Evolutionary conservation across 2,329 filamentous ascomycete species (phyloP), one percentile per base, ranked within the genome.

Genomic region (Corynespora cassiicola): DNA sequence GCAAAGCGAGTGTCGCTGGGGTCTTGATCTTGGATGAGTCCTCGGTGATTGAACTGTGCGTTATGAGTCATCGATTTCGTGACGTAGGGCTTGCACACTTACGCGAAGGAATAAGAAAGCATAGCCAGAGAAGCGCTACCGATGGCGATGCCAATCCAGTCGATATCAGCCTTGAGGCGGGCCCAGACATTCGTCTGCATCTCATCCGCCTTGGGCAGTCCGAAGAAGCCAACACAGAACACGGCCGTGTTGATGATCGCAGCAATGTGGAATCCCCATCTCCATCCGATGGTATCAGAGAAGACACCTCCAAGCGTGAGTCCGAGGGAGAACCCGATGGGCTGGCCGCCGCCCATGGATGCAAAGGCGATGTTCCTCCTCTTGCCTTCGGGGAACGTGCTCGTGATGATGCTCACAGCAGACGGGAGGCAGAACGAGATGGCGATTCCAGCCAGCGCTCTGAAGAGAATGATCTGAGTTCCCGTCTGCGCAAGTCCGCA

Each of bases 31-130:
- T 68, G 0, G 63, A 49, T 2, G 69, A 57, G 31, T 68, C 61
- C 7, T 66, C 66, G 17, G 72, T 74, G 8, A 77, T 56, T 10
- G 53, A 47, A 20, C 56, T 61, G 14, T n/a, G 10, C 21, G 39
- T 40, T n/a, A n/a, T n/a, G n/a, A n/a, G n/a, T n/a, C n/a, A n/a
- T n/a, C n/a, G n/a, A n/a, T n/a, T n/a, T n/a, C n/a, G n/a, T n/a
- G n/a, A n/a, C n/a, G n/a, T n/a, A n/a, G n/a, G n/a, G n/a, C n/a
- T n/a, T n/a, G n/a, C n/a, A n/a, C 32, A 70, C 74, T 65, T 52
- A 77, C 75, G 75, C 75, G n/a, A 81, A 65, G n/a, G 76, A 69
- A 53, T 80, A 80, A 3, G 73, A 76, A 2, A 80, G 65, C 43
- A 80, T 61, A 0, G 73, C 77, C 14, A 80, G 58, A 17, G 68